These are phyloP conservation scores for Acmispon strigosus DNA, from an alignment of 306 rosid genomes.

Conservation along the genomic window DNA sequence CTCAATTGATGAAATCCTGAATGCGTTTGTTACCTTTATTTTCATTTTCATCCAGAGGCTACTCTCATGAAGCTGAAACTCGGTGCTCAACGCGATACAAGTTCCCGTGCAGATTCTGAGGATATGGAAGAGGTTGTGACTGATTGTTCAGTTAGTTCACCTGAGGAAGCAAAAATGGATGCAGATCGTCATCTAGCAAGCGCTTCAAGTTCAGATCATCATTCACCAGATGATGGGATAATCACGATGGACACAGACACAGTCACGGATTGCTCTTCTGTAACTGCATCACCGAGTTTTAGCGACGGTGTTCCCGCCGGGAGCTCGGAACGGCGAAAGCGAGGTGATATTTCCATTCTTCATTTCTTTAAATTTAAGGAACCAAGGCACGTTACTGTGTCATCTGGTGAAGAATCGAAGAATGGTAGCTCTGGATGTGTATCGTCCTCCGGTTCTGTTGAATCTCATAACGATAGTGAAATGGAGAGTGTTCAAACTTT, in stretches of 20 bases:
- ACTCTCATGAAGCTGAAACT: slow-evolving; percentile 76
- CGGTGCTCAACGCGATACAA: slow-evolving; percentile 51
- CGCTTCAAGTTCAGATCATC: slow-evolving; percentile 18
- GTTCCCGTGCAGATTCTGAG: not conserved
- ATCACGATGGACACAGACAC: slow-evolving; percentile 36
- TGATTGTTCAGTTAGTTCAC: slow-evolving; percentile 30
- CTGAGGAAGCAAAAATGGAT: slow-evolving; percentile 30
- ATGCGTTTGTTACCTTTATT: not conserved
- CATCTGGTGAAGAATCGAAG: slow-evolving; percentile 21
- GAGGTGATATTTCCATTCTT: slow-evolving; percentile 36
- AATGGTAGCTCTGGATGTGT: slow-evolving; percentile 6
- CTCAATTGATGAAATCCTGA: not conserved
- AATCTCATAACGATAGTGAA: slow-evolving; percentile 22
- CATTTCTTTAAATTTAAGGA: slow-evolving; percentile 47
- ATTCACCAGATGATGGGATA: slow-evolving; percentile 17
- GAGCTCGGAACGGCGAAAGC: slow-evolving; percentile 3
- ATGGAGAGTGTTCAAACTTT: slow-evolving; percentile 22
- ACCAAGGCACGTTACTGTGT: not conserved
- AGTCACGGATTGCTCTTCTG: slow-evolving; percentile 35
- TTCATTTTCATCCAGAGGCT: slow-evolving; percentile 48
- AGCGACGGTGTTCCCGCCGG: slow-evolving; percentile 8
- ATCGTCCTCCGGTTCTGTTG: slow-evolving; percentile 27
- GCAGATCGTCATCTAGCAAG: not conserved
- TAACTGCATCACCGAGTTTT: not conserved
- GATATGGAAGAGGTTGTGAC: slow-evolving; percentile 14